These are phyloP conservation scores for Debaryomyces sp. DNA, from an alignment of 1,139 yeast species.

Conservation along the genomic window DNA sequence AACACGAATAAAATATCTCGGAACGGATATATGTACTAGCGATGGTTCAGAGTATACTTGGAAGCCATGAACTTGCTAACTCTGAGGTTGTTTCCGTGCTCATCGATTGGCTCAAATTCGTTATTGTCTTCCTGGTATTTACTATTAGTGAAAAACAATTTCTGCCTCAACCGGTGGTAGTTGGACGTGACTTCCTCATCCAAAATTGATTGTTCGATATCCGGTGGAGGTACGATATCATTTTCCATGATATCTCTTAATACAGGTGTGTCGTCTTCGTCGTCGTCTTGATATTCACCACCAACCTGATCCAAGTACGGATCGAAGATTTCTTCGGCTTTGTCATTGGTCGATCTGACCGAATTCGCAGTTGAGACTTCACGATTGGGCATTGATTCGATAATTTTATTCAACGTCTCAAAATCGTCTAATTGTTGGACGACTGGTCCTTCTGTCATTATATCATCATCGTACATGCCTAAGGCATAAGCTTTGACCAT, in stretches of 20 bases:
- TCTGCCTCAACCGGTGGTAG: constrained; percentile 61
- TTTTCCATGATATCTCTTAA: constrained; percentile 45
- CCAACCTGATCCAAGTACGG: constrained; percentile 24
- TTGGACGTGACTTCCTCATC: constrained; percentile 52
- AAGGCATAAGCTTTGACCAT: constrained; percentile 64
- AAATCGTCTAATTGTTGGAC: constrained; percentile 60
- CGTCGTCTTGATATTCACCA: constrained; percentile 4
- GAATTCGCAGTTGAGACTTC: neutral
- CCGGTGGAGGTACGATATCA: constrained; percentile 20
- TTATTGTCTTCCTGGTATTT: constrained; percentile 45
- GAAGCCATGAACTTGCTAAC: constrained; percentile 75
- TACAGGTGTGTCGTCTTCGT: constrained; percentile 33
- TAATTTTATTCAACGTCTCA: constrained; percentile 50
- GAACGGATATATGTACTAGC: constrained; percentile 3
- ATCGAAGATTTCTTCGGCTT: constrained; percentile 23
- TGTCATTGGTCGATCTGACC: constrained; percentile 7
- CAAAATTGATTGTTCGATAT: constrained; percentile 35
- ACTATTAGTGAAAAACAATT: constrained; percentile 42
- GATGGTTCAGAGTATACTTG: neutral
- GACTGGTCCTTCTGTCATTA: constrained; percentile 58
- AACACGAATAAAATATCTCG: constrained; percentile 1
- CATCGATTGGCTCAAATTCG: constrained; percentile 76
- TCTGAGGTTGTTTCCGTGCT: constrained; percentile 58
- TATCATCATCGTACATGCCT: constrained; percentile 65
- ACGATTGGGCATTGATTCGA: constrained; percentile 35